Base-by-base conservation (phyloP, 352 stramenopile genomes). In the Sclerospora graminicola region DNA sequence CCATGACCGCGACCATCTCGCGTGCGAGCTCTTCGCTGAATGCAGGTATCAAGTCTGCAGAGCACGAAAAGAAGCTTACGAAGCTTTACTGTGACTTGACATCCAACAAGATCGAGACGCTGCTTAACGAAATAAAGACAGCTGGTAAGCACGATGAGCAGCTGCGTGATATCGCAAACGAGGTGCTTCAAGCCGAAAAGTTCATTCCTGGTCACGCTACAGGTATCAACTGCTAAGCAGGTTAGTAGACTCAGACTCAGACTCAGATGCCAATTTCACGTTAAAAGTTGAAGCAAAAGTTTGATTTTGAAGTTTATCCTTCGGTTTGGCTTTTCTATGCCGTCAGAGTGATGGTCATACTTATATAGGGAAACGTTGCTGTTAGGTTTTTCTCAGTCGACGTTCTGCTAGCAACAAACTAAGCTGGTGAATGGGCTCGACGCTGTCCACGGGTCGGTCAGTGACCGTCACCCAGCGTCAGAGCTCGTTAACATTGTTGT, bases 1-100 rank as follows among this genome's bases (percentile, higher is more conserved):
- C 80, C 35, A 89, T 90, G 73, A 91, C 80, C n/a, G 67, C 80
- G 26, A 90, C 80, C 21, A 89, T 91, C 46, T 89, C 80, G 34
- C 82, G 82, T 40, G 76, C 80, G 13, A 86, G 63, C 29, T 55
- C 57, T n/a, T 79, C 80, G 32, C 48, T 94, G 23, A 62, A 23
- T 28, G 48, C 49, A 27, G 69, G 75, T 20, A 68, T 74, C 23
- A 56, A 63, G 19, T 74, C 74, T 30, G 78, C 78, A 5, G 61
- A 69, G 23, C 78, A 92, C 51, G 82, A 94, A 48, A 68, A 84
- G 53, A 69, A 74, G 44, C 48, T 94, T 8, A 84, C 79, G 45
- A 66, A 84, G 49, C 54, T 89, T 15, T 91, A 87, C 60, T 88
- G 76, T 44, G 76, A 88, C 33, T 32, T 82, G 41, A 80, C 76